Evolutionary conservation across 116 monocot genomes (phyloP), one percentile per base, ranked within the genome.

Genomic region (Zostera marina): DNA sequence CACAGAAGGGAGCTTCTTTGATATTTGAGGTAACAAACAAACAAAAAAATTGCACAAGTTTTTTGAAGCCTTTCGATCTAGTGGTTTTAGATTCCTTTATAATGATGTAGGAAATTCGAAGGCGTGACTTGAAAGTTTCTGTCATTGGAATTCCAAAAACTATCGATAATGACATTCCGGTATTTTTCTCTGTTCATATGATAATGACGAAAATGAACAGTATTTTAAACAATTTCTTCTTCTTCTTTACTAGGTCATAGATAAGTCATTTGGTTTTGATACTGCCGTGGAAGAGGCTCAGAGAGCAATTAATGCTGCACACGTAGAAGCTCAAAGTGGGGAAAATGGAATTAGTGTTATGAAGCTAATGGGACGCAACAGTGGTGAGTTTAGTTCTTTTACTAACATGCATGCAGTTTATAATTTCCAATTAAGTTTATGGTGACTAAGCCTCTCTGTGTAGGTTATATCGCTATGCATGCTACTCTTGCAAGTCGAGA

Each of bases 271-370:
- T 76, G 92, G 92, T 21, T 92, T 92, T 66, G 92, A 92, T 72
- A 86, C 92, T 55, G 92, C 87, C 23, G 92, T 92, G 53, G 92
- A 92, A 72, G 92, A 86, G 72, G 86, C 92, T 12, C 87, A 92
- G 63, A 65, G 77, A 20, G 92, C 92, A 17, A 87, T 92, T 55
- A 83, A 80, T 74, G 87, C 87, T 14, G 92, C 92, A 53, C 92
- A 92, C 66, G 92, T 87, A 7, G 92, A 92, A 71, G 75, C 92
- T 68, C 71, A 71, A 65, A 92, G 92, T 64, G 46, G 26, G 54
- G 92, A 92, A 67, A 74, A 92, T 72, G 82, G 92, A 21, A 74
- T 92, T 41, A 87, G 92, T 8, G 66, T 92, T 51, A 87, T 92
- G 32, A 92, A 92, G 68, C 57, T 92, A 47, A 92, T 92, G 92